Evolutionary conservation across 2,329 filamentous ascomycete genomes (phyloP), one percentile per base, ranked within the genome.

Genomic region (Exophiala alcalophila): DNA sequence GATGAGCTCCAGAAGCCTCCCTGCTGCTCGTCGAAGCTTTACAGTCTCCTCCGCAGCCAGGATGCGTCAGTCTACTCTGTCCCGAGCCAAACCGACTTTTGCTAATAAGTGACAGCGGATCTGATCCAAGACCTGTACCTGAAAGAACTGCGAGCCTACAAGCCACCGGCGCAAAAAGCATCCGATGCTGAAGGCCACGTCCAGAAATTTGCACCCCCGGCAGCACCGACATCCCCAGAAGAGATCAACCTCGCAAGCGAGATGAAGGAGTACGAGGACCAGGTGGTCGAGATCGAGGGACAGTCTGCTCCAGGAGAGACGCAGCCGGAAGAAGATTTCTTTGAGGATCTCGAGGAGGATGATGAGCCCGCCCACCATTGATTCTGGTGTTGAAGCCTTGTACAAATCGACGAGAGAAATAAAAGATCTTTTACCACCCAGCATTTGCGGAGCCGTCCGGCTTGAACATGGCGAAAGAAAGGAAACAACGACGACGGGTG

Each of bases 91-190:
- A 19, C 9, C 31, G 15, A 40, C 20, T 15, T 5, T 34, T 27
- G 33, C 47, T 49, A n/a, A 49, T 32, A 16, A 21, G 5, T 16
- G 54, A 25, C 65, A 97, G 92, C 87, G 81, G 92, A 98, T 70
- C 81, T 95, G 62, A 87, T 98, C 61, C 92, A 97, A 73, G 91
- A 97, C 67, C 80, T 98, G 65, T 98, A 98, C 78, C 82, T 98
- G 60, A 85, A 84, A 69, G 90, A 97, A 73, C 82, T 98, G 65
- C 92, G 91, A 74, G 80, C 81, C 71, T 97, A 95, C 84, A 97
- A 97, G 80, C 74, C 83, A 54, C 75, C 86, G 44, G 74, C 81
- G 57, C 66, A 91, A 72, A 95, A 96, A 78, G 77, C 88, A 54
- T 80, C 80, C 61, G 92, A 97, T 64, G 76, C 90, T 64, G 84